A percentile compares a stretch with the other conserved stretches of the same genome.
phyloP scores from a whole-genome alignment of 164 flowering plant genomes.

The Berberis vulgaris region DNA sequence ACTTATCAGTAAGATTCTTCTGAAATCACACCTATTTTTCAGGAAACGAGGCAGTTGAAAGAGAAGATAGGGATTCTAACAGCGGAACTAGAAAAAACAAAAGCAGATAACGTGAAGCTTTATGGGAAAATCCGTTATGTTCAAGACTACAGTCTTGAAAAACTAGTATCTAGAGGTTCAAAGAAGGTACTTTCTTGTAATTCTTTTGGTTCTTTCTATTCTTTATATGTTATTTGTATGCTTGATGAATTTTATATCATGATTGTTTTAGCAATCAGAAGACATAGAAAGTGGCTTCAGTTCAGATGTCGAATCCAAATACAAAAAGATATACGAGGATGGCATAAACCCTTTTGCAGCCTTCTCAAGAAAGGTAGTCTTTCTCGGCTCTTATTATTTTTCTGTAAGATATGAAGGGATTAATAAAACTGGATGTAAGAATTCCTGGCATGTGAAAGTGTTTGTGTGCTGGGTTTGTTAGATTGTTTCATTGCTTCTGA shows the following conservation, averaged over 20 bases:
- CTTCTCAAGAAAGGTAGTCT: slow-evolving; percentile 81
- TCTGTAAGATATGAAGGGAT: too few species aligned
- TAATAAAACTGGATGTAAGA: too few species aligned
- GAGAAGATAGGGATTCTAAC: slow-evolving; percentile 74
- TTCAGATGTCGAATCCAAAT: slow-evolving; percentile 96
- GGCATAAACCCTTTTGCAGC: slow-evolving; percentile 99
- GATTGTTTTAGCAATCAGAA: slow-evolving; percentile 52
- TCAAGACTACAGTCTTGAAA: slow-evolving; percentile 90
- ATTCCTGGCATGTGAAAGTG: too few species aligned
- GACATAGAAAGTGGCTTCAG: slow-evolving; percentile 94
- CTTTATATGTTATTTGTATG: not conserved
- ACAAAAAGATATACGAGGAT: slow-evolving; percentile 96
- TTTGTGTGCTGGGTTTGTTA: not conserved
- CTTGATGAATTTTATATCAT: slow-evolving; percentile 3
- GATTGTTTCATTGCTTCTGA: not conserved
- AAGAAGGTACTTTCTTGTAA: slow-evolving; percentile 50
- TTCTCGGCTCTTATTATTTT: not conserved
- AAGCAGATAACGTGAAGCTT: slow-evolving; percentile 94
- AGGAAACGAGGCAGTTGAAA: slow-evolving; percentile 90
- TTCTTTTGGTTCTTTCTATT: not conserved
- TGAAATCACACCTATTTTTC: slow-evolving; percentile 11
- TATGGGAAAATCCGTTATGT: slow-evolving; percentile 98
- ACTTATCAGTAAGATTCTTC: not conserved
- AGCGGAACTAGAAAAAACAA: slow-evolving; percentile 76
- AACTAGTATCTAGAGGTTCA: slow-evolving; percentile 91